Conservation (phyloP, 257 asterid genomes). For the Solanum sitiens region DNA sequence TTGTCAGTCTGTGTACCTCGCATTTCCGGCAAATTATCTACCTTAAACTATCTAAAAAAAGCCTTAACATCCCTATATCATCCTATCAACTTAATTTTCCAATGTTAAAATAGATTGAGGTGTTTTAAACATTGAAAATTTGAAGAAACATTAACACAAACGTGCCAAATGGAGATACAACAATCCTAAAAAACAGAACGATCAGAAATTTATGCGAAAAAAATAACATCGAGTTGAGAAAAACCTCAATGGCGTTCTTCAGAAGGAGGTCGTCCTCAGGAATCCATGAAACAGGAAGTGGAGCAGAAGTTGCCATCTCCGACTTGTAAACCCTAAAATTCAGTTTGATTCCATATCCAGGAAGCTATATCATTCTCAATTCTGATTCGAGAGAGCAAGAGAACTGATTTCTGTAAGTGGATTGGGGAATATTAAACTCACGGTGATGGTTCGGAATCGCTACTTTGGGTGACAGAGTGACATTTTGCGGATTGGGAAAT, state of each 20-base stretch:
- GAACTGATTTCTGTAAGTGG: neutral
- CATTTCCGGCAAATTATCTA: neutral
- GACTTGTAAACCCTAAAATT: conserved; percentile 37
- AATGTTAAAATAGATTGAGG: neutral
- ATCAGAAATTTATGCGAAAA: neutral
- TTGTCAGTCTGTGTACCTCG: neutral
- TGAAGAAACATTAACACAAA: neutral
- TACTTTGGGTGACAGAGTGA: neutral
- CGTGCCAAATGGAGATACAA: neutral
- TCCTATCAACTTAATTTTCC: neutral
- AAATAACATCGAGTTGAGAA: neutral
- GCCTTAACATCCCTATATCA: neutral
- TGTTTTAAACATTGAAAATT: neutral
- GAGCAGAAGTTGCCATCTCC: conserved; percentile 39
- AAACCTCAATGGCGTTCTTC: conserved; percentile 75
- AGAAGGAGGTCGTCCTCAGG: conserved; percentile 83
- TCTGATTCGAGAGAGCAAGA: neutral
- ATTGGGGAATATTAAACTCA: neutral
- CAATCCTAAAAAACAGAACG: neutral
- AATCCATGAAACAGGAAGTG: conserved; percentile 45
- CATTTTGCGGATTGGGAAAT: neutral
- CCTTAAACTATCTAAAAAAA: neutral
- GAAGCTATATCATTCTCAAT: neutral
- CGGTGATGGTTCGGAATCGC: neutral
- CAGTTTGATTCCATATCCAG: neutral